phyloP scores from a whole-genome alignment of 1,284 basidiomycete species.

The Rhodotorula glutinis region DNA sequence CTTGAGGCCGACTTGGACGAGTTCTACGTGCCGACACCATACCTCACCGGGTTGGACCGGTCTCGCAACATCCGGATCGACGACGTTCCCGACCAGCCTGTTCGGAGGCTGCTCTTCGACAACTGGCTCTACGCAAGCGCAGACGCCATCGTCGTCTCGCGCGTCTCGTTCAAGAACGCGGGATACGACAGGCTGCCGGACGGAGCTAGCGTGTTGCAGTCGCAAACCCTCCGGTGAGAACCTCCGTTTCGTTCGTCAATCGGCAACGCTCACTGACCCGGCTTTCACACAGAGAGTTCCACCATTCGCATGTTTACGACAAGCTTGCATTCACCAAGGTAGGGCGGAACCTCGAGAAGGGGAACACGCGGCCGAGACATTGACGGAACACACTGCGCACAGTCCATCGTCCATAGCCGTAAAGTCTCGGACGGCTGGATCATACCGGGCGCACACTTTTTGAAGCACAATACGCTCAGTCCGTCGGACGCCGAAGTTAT shows the following conservation, averaged over 20 bases:
- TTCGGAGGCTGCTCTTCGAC: constrained; percentile 1
- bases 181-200: background rate
- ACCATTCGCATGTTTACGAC: constrained; percentile 8
- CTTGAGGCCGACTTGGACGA: constrained; percentile 25
- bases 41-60: background rate
- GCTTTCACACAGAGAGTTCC: constrained; percentile 17
- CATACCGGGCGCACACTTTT: constrained; percentile 13
- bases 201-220: background rate
- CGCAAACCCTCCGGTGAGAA: constrained; percentile 6
- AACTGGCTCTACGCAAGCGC: constrained; percentile 11
- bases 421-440: constrained; percentile 2
- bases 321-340: constrained; percentile 21
- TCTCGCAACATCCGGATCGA: background rate
- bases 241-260: too few relatives aligned
- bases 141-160: constrained; percentile 1
- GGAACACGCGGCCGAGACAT: rapidly evolving
- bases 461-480: background rate
- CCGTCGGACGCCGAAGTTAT: constrained; percentile 2
- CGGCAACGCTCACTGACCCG: too few relatives aligned
- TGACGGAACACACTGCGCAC: background rate
- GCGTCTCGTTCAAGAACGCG: constrained; percentile 14
- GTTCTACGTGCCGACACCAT: constrained; percentile 8
- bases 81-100: constrained; percentile 9
- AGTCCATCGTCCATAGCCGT: constrained; percentile 11
- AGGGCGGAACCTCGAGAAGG: background rate